phyloP scores from a whole-genome alignment of 176 grass and related monocot species.

The Triticum turgidum region DNA sequence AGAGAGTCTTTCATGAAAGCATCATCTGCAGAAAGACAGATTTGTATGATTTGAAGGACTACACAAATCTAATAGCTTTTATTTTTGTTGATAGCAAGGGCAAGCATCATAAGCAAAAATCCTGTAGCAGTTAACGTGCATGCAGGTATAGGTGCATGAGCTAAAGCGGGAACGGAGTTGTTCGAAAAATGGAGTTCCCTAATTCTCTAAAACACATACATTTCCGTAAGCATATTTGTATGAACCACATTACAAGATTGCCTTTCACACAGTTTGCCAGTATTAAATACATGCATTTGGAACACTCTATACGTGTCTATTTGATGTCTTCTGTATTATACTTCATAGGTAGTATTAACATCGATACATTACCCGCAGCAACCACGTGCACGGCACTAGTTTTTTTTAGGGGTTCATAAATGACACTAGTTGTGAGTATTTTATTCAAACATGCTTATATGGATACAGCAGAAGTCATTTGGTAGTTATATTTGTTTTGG shows the following conservation, averaged over 20 bases:
- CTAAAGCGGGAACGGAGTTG: not conserved
- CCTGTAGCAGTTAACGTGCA: not conserved
- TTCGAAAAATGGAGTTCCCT: not conserved
- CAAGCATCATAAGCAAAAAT: not conserved
- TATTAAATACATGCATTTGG: not conserved
- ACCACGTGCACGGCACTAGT: not conserved
- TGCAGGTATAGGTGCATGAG: too few species aligned
- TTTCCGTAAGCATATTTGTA: not conserved
- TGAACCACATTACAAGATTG: not conserved
- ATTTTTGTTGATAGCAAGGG: not conserved
- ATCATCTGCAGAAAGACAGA: not conserved
- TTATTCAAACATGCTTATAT: slow-evolving; percentile 3
- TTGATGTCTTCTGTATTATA: not conserved
- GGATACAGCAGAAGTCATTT: not conserved
- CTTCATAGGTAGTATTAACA: not conserved
- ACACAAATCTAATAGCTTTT: not conserved
- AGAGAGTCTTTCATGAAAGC: not conserved
- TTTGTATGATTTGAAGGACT: not conserved
- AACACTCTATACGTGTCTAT: not conserved
- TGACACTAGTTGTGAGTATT: not conserved
- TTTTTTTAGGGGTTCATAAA: not conserved
- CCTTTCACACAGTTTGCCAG: not conserved
- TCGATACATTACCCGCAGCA: not conserved
- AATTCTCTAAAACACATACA: not conserved
- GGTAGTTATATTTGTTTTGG: not conserved